Conservation (phyloP, 805 yeast species). For the Tetrapisispora arboricola region DNA sequence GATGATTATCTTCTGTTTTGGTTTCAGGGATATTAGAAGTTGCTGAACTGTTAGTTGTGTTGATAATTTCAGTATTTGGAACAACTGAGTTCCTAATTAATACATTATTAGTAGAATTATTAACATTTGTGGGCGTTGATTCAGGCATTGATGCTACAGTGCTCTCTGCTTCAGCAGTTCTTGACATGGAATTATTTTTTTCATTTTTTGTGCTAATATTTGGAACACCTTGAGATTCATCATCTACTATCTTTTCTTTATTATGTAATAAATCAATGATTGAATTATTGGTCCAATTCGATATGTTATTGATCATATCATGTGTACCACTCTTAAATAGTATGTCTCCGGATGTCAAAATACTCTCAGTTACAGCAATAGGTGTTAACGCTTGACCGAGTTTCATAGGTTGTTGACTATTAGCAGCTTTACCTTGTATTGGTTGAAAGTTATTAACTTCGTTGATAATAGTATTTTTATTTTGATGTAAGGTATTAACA, state of each 20-base stretch:
- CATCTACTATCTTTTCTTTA: neutral
- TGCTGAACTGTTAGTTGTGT: neutral
- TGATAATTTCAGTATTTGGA: neutral
- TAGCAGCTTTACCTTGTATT: neutral
- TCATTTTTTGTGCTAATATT: neutral
- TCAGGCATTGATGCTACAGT: neutral
- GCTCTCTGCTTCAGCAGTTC: neutral
- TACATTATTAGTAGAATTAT: neutral
- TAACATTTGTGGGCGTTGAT: neutral
- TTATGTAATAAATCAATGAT: slow-evolving; percentile 14
- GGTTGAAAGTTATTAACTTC: neutral
- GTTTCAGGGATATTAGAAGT: too few species aligned
- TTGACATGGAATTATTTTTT: neutral
- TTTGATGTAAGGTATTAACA: neutral
- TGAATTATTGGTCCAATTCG: slow-evolving; percentile 42
- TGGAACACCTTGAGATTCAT: neutral
- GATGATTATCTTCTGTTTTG: neutral
- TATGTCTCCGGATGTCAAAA: slow-evolving; percentile 10
- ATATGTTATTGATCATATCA: slow-evolving; percentile 50
- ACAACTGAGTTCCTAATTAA: neutral
- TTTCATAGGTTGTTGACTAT: neutral
- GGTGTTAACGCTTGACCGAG: neutral
- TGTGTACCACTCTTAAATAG: slow-evolving; percentile 36
- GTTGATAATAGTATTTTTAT: neutral
- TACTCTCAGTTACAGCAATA: neutral